These are phyloP conservation scores for Lathyrus aphaca DNA, from an alignment of 306 rosid species.

Conservation along the genomic window DNA sequence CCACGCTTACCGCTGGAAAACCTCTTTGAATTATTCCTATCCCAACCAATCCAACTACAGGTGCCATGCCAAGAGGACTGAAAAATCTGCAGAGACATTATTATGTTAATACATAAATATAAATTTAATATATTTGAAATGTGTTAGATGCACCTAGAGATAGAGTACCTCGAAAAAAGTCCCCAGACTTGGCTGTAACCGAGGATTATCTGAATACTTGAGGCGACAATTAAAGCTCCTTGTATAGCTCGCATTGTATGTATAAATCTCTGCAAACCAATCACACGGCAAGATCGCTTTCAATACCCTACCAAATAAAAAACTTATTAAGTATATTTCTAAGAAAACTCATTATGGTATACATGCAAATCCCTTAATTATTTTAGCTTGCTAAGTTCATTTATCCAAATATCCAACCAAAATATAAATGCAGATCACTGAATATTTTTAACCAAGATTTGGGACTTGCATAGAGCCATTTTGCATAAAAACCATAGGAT, in stretches of 20 bases:
- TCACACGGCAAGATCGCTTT: constrained; percentile 81
- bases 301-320: constrained; percentile 84
- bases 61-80: constrained; percentile 99
- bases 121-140: constrained; percentile 14
- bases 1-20: constrained; percentile 73
- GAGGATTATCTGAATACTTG: constrained; percentile 88
- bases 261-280: constrained; percentile 97
- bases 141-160: neutral
- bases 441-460: constrained; percentile 16
- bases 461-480: neutral
- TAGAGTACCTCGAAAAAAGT: constrained; percentile 76
- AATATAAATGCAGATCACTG: constrained; percentile 34
- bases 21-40: constrained; percentile 88
- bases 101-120: neutral
- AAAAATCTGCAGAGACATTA: constrained; percentile 66
- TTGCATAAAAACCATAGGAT: constrained; percentile 24
- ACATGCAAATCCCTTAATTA: constrained; percentile 34
- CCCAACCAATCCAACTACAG: constrained; percentile 95
- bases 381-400: neutral
- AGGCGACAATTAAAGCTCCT: constrained; percentile 94
- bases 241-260: constrained; percentile 96
- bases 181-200: constrained; percentile 99
- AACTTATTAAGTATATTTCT: constrained; percentile 49
- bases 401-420: neutral
- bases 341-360: constrained; percentile 16